Percentiles rank a stretch among this genome's conserved stretches.
phyloP scores from a whole-genome alignment of 2,329 filamentous ascomycete species.

The Ramularia endophylla region DNA sequence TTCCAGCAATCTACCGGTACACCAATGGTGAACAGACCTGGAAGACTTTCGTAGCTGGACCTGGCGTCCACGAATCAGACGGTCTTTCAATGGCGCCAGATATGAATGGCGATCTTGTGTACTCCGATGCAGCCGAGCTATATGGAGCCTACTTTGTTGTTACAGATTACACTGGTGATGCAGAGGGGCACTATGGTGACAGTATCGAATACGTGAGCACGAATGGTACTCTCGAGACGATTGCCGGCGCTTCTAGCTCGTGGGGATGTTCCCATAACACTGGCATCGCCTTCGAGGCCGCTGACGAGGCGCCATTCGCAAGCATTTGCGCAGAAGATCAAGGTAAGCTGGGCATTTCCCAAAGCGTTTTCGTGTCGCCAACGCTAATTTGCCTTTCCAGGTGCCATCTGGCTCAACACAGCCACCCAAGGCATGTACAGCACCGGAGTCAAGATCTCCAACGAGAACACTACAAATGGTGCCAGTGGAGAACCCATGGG shows the following conservation, averaged over 20 bases:
- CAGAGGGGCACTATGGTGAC: slow-evolving; percentile 55
- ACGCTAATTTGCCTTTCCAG: no score
- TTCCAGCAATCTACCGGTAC: slow-evolving; percentile 56
- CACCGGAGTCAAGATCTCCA: slow-evolving; percentile 54
- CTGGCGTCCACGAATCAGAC: slow-evolving; percentile 43
- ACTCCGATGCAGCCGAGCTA: slow-evolving; percentile 48
- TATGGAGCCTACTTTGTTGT: slow-evolving; percentile 60
- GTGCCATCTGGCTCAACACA: slow-evolving; percentile 60
- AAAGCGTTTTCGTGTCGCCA: no score
- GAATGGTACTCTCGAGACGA: slow-evolving; percentile 46
- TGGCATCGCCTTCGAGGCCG: slow-evolving; percentile 57
- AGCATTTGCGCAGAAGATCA: slow-evolving; percentile 58
- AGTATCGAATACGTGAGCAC: slow-evolving; percentile 47
- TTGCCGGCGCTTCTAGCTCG: slow-evolving; percentile 48
- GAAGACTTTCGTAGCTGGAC: slow-evolving; percentile 56
- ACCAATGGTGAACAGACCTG: slow-evolving; percentile 50
- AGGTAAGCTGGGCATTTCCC: no score
- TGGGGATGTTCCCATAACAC: slow-evolving; percentile 63
- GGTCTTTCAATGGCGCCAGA: slow-evolving; percentile 51
- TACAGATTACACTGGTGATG: slow-evolving; percentile 51
- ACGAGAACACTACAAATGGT: slow-evolving; percentile 57
- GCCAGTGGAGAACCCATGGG: slow-evolving; percentile 53
- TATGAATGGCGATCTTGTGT: slow-evolving; percentile 58
- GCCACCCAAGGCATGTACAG: slow-evolving; percentile 50
- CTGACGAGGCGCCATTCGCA: slow-evolving; percentile 53